Conservation (phyloP, 345 rosid genomes). For the Ricinus communis region DNA sequence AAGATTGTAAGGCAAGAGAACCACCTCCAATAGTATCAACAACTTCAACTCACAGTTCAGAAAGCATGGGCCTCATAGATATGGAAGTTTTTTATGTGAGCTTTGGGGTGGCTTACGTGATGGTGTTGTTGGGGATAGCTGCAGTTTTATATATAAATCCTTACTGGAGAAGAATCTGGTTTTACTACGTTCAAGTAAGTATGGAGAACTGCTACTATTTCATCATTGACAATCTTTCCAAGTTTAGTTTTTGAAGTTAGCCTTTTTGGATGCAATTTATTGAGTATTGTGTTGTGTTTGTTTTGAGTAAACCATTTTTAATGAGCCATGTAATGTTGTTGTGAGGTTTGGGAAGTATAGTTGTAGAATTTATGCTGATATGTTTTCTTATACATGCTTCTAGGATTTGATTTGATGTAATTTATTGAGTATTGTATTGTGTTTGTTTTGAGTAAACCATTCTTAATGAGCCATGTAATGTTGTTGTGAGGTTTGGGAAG, state of each 20-base stretch:
- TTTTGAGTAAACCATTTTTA: no score
- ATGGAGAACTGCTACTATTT: neutral
- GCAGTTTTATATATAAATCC: neutral
- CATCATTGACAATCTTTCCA: neutral
- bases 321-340: no score
- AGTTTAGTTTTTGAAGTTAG: neutral
- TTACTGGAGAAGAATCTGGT: neutral
- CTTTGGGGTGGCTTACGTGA: neutral
- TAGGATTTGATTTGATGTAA: no score
- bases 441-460: no score
- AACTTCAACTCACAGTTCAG: neutral
- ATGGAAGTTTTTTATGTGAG: neutral
- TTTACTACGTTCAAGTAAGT: neutral
- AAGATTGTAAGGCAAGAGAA: neutral
- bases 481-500: no score
- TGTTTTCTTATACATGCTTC: no score
- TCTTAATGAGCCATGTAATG: no score
- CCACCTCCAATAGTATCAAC: neutral
- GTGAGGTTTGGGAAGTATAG: no score
- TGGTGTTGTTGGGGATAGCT: neutral
- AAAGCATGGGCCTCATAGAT: neutral
- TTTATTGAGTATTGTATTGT: no score
- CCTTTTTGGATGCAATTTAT: no score
- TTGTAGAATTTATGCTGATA: no score
- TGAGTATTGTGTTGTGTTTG: no score